Conservation (phyloP, 139 green algal species). For the Desmodesmus armatus region DNA sequence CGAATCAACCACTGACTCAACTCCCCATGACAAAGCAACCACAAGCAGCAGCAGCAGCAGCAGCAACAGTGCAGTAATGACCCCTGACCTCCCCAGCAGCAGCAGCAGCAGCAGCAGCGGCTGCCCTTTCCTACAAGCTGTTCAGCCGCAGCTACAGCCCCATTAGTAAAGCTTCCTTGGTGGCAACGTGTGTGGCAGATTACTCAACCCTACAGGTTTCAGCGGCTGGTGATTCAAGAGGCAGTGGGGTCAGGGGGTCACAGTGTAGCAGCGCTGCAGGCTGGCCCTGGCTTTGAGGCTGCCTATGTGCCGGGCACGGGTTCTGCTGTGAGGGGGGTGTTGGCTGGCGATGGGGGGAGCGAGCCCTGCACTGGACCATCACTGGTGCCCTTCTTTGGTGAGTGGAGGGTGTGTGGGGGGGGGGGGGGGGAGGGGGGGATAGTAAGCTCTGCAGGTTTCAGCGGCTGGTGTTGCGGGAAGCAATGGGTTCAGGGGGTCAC, state of each 20-base stretch:
- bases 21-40: too few relatives aligned
- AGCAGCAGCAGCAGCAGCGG: not conserved
- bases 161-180: slow-evolving; percentile 2
- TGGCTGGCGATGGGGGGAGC: not conserved
- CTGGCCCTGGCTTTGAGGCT: not conserved
- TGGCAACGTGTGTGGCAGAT: slow-evolving; percentile 27
- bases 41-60: too few relatives aligned
- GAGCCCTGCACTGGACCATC: not conserved
- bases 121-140: not conserved
- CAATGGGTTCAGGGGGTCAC: not conserved
- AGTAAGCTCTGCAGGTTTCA: not conserved
- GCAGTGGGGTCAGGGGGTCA: not conserved
- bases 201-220: slow-evolving; percentile 11
- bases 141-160: slow-evolving; percentile 15
- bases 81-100: not conserved
- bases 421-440: not conserved
- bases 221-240: not conserved
- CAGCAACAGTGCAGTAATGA: too few relatives aligned
- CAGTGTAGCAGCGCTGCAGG: not conserved
- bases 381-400: not conserved
- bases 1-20: too few relatives aligned
- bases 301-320: not conserved
- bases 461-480: not conserved
- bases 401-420: not conserved
- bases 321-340: slow-evolving; percentile 5